Percentiles rank a stretch among this genome's conserved stretches.
These are phyloP conservation scores for Eragrostis tef DNA, from an alignment of 202 grass and related monocot genomes.

Conservation along the genomic window DNA sequence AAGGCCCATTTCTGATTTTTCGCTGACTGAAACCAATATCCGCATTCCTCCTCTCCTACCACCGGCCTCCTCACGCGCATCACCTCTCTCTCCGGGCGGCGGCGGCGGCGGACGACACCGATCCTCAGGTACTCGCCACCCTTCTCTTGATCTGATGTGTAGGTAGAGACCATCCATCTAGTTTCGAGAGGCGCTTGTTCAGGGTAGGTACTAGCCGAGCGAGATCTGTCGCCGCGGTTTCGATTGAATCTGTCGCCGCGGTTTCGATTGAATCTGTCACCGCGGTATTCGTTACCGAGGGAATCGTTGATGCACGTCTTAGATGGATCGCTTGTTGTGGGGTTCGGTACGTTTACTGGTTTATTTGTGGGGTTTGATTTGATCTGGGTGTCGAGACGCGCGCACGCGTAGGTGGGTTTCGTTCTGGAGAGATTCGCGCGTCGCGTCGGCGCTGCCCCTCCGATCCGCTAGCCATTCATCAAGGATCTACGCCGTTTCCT, in stretches of 20 bases:
- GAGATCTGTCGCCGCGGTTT: background rate
- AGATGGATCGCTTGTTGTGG: background rate
- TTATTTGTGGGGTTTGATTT: background rate
- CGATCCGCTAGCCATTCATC: background rate
- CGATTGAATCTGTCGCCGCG: background rate
- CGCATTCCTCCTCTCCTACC: background rate
- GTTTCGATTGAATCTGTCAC: background rate
- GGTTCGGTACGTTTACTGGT: background rate
- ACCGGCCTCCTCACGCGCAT: background rate
- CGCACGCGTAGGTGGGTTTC: background rate
- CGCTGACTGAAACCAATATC: background rate
- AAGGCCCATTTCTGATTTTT: too few relatives aligned
- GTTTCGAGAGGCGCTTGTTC: background rate
- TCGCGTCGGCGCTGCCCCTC: background rate
- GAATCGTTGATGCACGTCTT: background rate
- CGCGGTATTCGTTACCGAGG: too few relatives aligned
- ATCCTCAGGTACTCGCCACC: conserved; percentile 15
- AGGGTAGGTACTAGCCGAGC: too few relatives aligned
- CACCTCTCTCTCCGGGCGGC: conserved; percentile 28
- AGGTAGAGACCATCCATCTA: background rate
- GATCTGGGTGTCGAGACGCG: background rate
- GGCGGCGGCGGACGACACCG: conserved; percentile 10
- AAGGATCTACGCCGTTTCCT: background rate
- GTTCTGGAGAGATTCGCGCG: background rate
- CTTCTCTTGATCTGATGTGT: background rate